phyloP scores from a whole-genome alignment of 306 rosid species.

The Rosa chinensis region DNA sequence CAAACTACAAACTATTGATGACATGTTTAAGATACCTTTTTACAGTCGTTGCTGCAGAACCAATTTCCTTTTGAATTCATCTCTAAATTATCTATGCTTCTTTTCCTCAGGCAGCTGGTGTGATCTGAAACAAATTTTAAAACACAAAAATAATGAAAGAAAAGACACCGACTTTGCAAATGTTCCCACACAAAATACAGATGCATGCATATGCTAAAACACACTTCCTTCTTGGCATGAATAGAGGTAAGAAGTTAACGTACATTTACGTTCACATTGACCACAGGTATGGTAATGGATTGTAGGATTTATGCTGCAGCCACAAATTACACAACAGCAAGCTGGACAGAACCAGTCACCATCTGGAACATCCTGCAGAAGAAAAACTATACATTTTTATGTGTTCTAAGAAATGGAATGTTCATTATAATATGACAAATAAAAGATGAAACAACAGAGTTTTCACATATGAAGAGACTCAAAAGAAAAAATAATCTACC shows the following conservation, averaged over 20 bases:
- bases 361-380: conserved; percentile 62
- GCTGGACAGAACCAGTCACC: conserved; percentile 94
- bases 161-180: conserved; percentile 18
- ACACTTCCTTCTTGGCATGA: not conserved
- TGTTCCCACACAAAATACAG: not conserved
- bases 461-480: conserved; percentile 17
- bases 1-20: not conserved
- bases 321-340: conserved; percentile 72
- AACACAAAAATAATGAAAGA: conserved; percentile 30
- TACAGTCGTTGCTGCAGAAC: conserved; percentile 66
- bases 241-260: conserved; percentile 3
- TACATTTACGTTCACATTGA: conserved; percentile 80
- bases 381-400: not conserved
- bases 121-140: conserved; percentile 63
- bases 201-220: not conserved
- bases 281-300: conserved; percentile 37
- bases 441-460: not conserved
- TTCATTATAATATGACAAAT: not conserved
- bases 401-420: not conserved
- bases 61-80: conserved; percentile 32
- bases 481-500: conserved; percentile 44
- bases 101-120: conserved; percentile 45
- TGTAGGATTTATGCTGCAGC: conserved; percentile 38
- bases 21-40: conserved; percentile 45
- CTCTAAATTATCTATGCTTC: conserved; percentile 24